Base-by-base conservation (phyloP, 192 early-diverging fungal species). In the Entophlyctis luteolus region DNA sequence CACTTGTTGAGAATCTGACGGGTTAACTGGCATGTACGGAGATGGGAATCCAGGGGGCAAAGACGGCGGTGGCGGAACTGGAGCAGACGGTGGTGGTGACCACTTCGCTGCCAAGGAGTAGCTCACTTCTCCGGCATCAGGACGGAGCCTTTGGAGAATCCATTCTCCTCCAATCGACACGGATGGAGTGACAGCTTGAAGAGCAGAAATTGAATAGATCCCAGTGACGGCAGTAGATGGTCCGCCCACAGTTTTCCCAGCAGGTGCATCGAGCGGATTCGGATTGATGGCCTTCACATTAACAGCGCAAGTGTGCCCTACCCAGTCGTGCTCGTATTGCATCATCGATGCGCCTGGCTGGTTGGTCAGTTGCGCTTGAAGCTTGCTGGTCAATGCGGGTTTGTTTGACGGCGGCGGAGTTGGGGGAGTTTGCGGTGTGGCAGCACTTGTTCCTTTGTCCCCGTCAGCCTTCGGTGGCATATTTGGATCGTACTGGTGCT, bases 211-310 rank as follows among this genome's bases (percentile, higher is more conserved):
- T 53, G 92, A 82, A 75, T 84, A 96, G 52, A 96, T 88, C 46
- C 97, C 97, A 16, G 94, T 98, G 55, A 79, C 76, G 39, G 73
- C 45, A 6, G 75, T 60, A 18, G 20, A 28, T 1, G 68, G 48
- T 2, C 59, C 58, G 23, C 52, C 55, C 38, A 62, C 71, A 14
- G 58, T 57, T 22, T 71, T 56, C 22, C 32, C 57, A 36, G 56
- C 53, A 18, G 80, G 80, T 6, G 60, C 50, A 62, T 97, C 94
- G 6, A 91, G 70, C 2, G 89, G 89, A 56, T 94, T 94, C 33
- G 95, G 91, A 85, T 99, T 98, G 77, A 98, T 87, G 45, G 90
- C 91, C 83, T 98, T 99, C 74, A 92, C 55, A 75, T 90, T 96
- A 68, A 90, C 53, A 49, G 94, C 86, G 74, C 84, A 96, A 76